Evolutionary conservation across 306 rosid species (phyloP), one percentile per base, ranked within the genome.

Genomic region (Heteromeles arbutifolia): DNA sequence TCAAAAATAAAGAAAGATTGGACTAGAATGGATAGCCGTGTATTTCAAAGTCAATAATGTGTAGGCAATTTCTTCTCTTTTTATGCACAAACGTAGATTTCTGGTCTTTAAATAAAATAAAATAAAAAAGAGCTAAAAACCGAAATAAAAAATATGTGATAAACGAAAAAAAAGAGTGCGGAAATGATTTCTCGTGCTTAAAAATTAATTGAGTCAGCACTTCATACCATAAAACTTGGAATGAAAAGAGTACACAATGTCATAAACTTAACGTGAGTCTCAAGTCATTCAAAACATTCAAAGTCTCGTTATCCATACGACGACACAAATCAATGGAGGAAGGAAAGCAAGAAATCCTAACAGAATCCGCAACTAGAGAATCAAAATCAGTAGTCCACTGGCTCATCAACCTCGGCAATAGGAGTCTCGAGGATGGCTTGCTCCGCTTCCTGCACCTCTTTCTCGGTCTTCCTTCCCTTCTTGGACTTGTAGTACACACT

Each of bases 381-480:
- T 72, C 59, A 22, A 45, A 74, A 74, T 74, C 69, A 74, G 44
- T 74, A 74, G 68, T 85, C 87, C 25, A 26, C 80, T 29, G 91
- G 85, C 73, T 86, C 83, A 76, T 87, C 93, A 78, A 78, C 80
- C 85, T 95, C 98, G 5, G 91, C 98, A 77, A 80, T 79, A n/a
- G 96, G 92, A 65, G 84, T 85, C 76, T 95, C 98, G 43, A 82
- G 87, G 79, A 90, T 91, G 53, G 96, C 98, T 79, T 86, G 93
- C 79, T 95, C 98, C 0, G 97, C 98, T 80, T 95, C 98, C 69
- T 85, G 88, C 58, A 95, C 98, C 88, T 95, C 98, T 88, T 92
- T 95, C 90, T 95, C 98, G 2, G 97, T 90, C 83, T 95, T 95
- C 89, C 96, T 82, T 37, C 98, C 98, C 91, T 95, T 95, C 91